Evolutionary conservation across 1,284 basidiomycete species (phyloP).

Genomic region (Cutaneotrichosporon sp.): DNA sequence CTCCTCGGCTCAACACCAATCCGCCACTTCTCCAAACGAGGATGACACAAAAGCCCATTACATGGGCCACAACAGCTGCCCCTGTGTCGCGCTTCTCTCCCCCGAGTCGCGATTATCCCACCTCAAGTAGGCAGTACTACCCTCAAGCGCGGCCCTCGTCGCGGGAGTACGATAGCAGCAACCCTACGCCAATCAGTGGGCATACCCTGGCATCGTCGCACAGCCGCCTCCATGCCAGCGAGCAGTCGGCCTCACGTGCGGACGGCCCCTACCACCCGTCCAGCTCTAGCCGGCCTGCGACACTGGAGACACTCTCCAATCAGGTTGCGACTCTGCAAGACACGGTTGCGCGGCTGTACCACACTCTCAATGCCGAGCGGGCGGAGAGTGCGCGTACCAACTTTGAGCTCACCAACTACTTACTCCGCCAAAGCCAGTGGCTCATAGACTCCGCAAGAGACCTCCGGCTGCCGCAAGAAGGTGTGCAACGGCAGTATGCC

Average conservation of each 20-base stretch:
- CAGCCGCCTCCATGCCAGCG: constrained; percentile 1
- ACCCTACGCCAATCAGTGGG: neutral
- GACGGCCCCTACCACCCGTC: constrained; percentile 28
- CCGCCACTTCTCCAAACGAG: constrained; percentile 31
- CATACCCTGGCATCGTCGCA: neutral
- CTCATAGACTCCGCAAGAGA: neutral
- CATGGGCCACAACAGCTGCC: constrained; percentile 2
- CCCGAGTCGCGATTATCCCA: neutral
- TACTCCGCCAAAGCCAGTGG: constrained; percentile 31
- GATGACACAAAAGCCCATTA: constrained; percentile 19
- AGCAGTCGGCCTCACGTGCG: constrained; percentile 12
- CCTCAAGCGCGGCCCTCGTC: constrained; percentile 3
- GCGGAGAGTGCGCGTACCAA: constrained; percentile 28
- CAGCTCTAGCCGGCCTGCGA: constrained; percentile 8
- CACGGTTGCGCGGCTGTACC: constrained; percentile 23
- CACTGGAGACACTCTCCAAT: constrained; percentile 16
- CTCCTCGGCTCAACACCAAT: neutral
- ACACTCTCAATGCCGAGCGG: constrained; percentile 29
- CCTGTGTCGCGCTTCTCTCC: neutral
- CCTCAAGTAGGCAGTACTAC: constrained; percentile 2
- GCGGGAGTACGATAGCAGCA: neutral
- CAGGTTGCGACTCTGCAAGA: constrained; percentile 35
- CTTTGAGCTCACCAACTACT: constrained; percentile 30
- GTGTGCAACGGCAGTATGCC: neutral
- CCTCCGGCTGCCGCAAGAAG: constrained; percentile 1